phyloP scores from a whole-genome alignment of 176 grass and related monocot genomes.

The Avena sativa region DNA sequence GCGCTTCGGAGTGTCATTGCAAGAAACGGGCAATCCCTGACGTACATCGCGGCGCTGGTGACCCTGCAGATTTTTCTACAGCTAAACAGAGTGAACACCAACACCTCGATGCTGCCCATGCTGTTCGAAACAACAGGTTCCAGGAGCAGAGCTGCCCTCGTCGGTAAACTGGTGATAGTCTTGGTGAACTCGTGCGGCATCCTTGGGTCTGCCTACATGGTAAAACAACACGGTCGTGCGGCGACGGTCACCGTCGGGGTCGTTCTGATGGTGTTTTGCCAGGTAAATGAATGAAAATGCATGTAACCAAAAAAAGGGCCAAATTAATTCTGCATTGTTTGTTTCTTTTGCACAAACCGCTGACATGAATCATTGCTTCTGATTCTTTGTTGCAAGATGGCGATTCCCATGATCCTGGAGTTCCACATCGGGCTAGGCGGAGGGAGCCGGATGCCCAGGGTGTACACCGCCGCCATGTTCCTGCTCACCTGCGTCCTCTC shows the following conservation, averaged over 20 bases:
- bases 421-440: constrained; percentile 39
- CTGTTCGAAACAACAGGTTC: constrained; percentile 39
- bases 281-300: constrained; percentile 39
- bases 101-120: constrained; percentile 46
- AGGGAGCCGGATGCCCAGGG: constrained; percentile 40
- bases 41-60: constrained; percentile 32
- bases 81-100: constrained; percentile 44
- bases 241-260: constrained; percentile 22
- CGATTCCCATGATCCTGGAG: constrained; percentile 45
- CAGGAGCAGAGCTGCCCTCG: constrained; percentile 27
- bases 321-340: no score
- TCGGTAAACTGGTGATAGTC: constrained; percentile 44
- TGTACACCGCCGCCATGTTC: constrained; percentile 39
- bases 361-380: background rate
- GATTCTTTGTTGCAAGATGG: constrained; percentile 39
- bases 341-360: background rate
- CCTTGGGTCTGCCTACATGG: constrained; percentile 47
- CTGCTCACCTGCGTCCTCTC: constrained; percentile 49
- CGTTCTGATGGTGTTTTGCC: constrained; percentile 50
- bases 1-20: constrained; percentile 37
- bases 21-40: constrained; percentile 44
- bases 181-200: constrained; percentile 48
- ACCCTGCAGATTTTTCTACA: constrained; percentile 46
- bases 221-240: constrained; percentile 42
- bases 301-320: background rate